These are phyloP conservation scores for Leptoxyphium fumago DNA, from an alignment of 2,329 filamentous ascomycete species.

Conservation along the genomic window DNA sequence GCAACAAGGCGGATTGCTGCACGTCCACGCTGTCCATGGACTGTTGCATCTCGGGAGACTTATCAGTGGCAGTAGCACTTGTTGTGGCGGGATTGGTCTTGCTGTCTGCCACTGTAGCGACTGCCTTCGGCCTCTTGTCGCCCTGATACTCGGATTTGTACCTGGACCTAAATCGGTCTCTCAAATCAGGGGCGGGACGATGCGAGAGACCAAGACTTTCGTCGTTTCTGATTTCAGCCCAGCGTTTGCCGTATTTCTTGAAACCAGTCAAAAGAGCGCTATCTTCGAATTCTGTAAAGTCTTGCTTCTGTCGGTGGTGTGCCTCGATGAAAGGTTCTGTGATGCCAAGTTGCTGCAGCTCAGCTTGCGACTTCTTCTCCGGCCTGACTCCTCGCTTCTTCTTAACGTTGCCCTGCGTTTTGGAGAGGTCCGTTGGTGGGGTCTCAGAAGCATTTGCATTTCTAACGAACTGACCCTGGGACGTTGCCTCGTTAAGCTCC, in stretches of 20 bases:
- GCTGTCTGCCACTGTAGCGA: neutral
- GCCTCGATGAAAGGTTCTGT: constrained; percentile 34
- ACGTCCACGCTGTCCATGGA: neutral
- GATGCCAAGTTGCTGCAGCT: constrained; percentile 32
- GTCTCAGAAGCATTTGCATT: constrained; percentile 1
- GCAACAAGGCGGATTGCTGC: neutral
- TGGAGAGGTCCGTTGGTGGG: constrained; percentile 3
- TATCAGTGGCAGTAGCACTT: neutral
- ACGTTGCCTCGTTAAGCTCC: neutral
- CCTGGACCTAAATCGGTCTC: constrained; percentile 46
- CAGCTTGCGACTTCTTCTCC: constrained; percentile 16
- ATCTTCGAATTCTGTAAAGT: constrained; percentile 44
- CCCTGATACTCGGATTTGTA: neutral
- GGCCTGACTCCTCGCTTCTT: constrained; percentile 8
- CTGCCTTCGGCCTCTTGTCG: neutral
- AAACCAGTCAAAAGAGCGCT: constrained; percentile 44
- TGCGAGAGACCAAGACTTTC: constrained; percentile 34
- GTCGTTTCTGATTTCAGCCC: constrained; percentile 45
- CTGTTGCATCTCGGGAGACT: neutral
- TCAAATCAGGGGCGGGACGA: constrained; percentile 42
- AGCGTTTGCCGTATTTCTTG: constrained; percentile 42
- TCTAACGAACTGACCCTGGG: neutral
- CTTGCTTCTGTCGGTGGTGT: constrained; percentile 38
- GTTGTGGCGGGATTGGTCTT: neutral
- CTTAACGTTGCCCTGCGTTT: neutral